phyloP scores from a whole-genome alignment of 2,329 filamentous ascomycete species.

The Microcera coccophila region DNA sequence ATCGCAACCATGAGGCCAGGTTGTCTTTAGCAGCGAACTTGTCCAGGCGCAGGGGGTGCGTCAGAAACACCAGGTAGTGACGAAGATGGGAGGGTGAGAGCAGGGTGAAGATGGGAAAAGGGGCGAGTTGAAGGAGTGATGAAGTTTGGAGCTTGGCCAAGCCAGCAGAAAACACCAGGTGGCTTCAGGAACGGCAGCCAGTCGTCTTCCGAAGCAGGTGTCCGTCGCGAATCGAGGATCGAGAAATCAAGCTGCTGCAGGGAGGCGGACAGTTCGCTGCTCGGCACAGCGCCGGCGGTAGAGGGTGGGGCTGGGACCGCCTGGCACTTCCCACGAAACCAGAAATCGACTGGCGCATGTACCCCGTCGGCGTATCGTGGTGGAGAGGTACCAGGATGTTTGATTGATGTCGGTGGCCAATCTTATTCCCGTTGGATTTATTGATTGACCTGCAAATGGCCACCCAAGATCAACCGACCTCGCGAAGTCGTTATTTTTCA shows the following conservation, averaged over 20 bases:
- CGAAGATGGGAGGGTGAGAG: constrained; percentile 1
- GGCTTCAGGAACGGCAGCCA: constrained; percentile 28
- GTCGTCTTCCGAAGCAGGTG: no score
- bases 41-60: constrained; percentile 14
- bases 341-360: constrained; percentile 4
- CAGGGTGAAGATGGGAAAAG: constrained; percentile 9
- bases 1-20: constrained; percentile 32
- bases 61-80: constrained; percentile 6
- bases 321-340: not conserved
- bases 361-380: constrained; percentile 7
- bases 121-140: constrained; percentile 15
- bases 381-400: constrained; percentile 13
- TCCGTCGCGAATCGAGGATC: constrained; percentile 26
- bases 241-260: constrained; percentile 21
- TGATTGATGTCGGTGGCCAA: constrained; percentile 8
- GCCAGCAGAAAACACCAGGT: constrained; percentile 31
- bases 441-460: no score
- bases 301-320: not conserved
- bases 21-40: constrained; percentile 27
- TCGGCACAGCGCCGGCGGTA: not conserved
- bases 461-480: no score
- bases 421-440: constrained; percentile 7
- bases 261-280: constrained; percentile 23
- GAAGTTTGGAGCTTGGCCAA: constrained; percentile 18
- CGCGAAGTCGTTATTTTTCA: no score